Percentiles rank a stretch among this genome's conserved stretches.
Conservation (phyloP, 1,139 yeast genomes). For the Candida gigantensis region DNA sequence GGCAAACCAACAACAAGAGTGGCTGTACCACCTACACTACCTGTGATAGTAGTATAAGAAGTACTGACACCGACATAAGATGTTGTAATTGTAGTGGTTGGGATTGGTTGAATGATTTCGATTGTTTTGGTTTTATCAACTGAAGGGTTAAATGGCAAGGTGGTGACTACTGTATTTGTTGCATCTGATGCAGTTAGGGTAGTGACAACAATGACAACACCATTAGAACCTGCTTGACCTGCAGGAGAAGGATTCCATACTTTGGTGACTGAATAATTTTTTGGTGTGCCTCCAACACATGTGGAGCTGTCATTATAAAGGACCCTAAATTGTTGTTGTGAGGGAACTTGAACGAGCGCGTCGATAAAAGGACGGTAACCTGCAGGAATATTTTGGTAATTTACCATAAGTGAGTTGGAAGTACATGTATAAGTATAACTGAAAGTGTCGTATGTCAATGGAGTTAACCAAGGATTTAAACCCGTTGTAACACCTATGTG, state of each 20-base stretch:
- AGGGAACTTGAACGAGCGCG: slow-evolving; percentile 5
- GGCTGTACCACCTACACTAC: slow-evolving; percentile 18
- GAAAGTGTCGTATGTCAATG: slow-evolving; percentile 14
- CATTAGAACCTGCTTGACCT: slow-evolving; percentile 18
- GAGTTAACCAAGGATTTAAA: slow-evolving; percentile 25
- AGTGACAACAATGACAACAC: slow-evolving; percentile 18
- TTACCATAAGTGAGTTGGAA: slow-evolving; percentile 12
- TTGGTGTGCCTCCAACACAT: slow-evolving; percentile 9
- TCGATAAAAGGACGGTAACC: slow-evolving; percentile 32
- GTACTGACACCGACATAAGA: slow-evolving; percentile 9
- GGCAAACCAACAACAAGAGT: slow-evolving; percentile 21
- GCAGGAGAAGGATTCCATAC: slow-evolving; percentile 14
- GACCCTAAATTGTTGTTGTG: not conserved
- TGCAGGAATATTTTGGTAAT: slow-evolving; percentile 26
- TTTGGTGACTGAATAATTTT: not conserved
- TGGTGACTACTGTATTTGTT: slow-evolving; percentile 21
- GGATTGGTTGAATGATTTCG: slow-evolving; percentile 18
- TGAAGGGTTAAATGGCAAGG: slow-evolving; percentile 15
- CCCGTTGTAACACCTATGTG: slow-evolving; percentile 24
- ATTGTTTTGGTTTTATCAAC: slow-evolving; percentile 20
- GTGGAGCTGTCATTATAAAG: slow-evolving; percentile 10
- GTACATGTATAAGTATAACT: slow-evolving; percentile 19
- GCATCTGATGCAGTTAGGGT: slow-evolving; percentile 26
- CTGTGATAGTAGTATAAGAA: slow-evolving; percentile 12
- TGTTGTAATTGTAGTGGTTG: slow-evolving; percentile 17